A percentile compares a stretch with the other conserved stretches of the same genome.
Conservation (phyloP, 257 asterid genomes). For the Plantago elongata region DNA sequence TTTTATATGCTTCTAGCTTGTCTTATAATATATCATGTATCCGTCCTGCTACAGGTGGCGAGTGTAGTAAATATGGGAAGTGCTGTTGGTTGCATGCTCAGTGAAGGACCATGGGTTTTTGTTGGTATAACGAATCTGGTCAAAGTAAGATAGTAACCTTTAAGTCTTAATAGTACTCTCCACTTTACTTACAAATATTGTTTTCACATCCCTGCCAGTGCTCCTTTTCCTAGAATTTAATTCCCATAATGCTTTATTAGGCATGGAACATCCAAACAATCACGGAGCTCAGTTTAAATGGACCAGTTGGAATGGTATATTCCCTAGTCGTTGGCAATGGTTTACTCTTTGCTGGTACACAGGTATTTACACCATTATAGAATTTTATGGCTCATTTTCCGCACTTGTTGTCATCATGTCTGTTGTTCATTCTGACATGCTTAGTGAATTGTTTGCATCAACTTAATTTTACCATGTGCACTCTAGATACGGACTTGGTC, state of each 20-base stretch:
- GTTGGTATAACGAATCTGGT: constrained; percentile 84
- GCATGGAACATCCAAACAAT: constrained; percentile 93
- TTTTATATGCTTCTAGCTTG: no score
- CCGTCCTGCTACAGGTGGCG: constrained; percentile 44
- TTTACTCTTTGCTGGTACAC: constrained; percentile 84
- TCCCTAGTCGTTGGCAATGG: constrained; percentile 79
- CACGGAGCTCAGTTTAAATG: constrained; percentile 74
- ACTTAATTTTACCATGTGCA: constrained; percentile 8
- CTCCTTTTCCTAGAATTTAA: neutral
- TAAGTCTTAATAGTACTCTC: neutral
- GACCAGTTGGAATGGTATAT: constrained; percentile 97
- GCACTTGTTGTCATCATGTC: neutral
- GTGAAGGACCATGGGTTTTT: constrained; percentile 98
- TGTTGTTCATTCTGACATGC: neutral
- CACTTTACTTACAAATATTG: neutral
- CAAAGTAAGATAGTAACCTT: constrained; percentile 51
- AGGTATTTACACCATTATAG: constrained; percentile 47
- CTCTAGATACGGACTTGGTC: neutral
- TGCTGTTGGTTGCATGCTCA: constrained; percentile 77
- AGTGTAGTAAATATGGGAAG: constrained; percentile 60
- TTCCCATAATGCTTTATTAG: constrained; percentile 38
- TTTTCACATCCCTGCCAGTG: neutral
- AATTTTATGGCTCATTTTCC: neutral
- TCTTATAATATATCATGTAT: neutral
- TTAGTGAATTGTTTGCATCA: constrained; percentile 2